Percentiles rank a stretch among this genome's conserved stretches.
phyloP scores from a whole-genome alignment of 2,329 filamentous ascomycete species.

The Botrytis tulipae region DNA sequence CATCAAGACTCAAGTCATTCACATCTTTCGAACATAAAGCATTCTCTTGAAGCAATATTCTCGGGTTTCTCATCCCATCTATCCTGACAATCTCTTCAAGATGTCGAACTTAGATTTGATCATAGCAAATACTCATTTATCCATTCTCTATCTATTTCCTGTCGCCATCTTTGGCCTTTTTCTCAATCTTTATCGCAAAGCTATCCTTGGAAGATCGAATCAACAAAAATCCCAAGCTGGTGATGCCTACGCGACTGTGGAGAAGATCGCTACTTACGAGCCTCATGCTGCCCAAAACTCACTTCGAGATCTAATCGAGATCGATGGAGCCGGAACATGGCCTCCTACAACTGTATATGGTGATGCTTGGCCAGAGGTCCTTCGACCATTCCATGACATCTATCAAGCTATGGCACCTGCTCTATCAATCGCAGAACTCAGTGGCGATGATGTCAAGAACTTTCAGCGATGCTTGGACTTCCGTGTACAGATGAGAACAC shows the following conservation, averaged over 20 bases:
- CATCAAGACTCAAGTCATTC: neutral
- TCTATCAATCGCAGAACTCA: constrained; percentile 30
- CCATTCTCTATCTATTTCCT: neutral
- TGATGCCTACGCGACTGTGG: neutral
- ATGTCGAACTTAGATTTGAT: constrained; percentile 1
- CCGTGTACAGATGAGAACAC: constrained; percentile 13
- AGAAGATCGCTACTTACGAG: neutral
- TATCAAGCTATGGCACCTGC: constrained; percentile 37
- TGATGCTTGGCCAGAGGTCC: constrained; percentile 34
- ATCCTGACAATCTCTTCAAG: neutral
- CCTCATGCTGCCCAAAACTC: constrained; percentile 7
- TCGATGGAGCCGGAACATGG: constrained; percentile 33
- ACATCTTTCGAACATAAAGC: neutral
- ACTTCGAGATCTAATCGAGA: constrained; percentile 12
- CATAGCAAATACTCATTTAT: constrained; percentile 8
- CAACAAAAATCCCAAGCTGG: neutral
- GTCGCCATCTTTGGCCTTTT: constrained; percentile 3
- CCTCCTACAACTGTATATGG: constrained; percentile 30
- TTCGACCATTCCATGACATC: constrained; percentile 38
- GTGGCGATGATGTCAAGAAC: constrained; percentile 37
- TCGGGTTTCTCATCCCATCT: neutral
- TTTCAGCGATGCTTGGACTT: constrained; percentile 19
- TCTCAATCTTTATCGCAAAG: neutral
- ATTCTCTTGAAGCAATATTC: neutral
- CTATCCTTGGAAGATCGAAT: neutral